Evolutionary conservation across 176 grass and related monocot genomes (phyloP), one percentile per base, ranked within the genome.

Genomic region (Aechmea fasciata): DNA sequence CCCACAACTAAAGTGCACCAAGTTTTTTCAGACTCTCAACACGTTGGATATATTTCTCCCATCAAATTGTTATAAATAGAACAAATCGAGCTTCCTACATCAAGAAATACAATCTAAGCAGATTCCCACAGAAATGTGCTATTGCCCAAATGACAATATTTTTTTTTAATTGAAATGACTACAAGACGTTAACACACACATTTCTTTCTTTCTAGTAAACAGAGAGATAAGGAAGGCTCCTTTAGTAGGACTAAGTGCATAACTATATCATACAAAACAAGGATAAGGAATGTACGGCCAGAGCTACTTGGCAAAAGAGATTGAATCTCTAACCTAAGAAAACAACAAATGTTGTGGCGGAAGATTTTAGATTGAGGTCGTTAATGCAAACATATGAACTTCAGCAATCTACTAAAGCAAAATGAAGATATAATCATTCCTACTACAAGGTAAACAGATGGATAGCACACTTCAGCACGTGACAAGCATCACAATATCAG

Each of bases 391-490:
- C 19, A 63, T 20, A 63, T 13, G n/a, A 63, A 24, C 57, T 20
- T 20, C 18, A 63, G 8, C 17, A 10, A 63, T 63, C 10, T 2
- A 17, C 18, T 24, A 2, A 7, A 3, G 23, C 57, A 63, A 23
- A 63, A 63, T 63, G 57, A 63, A 63, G 8, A 63, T 20, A 63
- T 17, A 63, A 3, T 63, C 19, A 63, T 63, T 63, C 57, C 18
- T 2, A 63, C 19, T 20, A 22, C 57, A 10, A 11, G 19, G 11
- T 24, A 17, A 63, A 63, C 33, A 41, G 33, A 41, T 41, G 7
- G 33, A 41, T 41, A 41, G 33, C 33, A 5, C 33, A 41, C 33
- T 7, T 41, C 33, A 18, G 15, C 51, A 55, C 10, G 79, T 49
- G 53, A 11, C 41, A 65, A 24, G 5, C 26, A 26, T 1, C 18